Conservation (phyloP, 306 rosid species). For the Vicia faba region DNA sequence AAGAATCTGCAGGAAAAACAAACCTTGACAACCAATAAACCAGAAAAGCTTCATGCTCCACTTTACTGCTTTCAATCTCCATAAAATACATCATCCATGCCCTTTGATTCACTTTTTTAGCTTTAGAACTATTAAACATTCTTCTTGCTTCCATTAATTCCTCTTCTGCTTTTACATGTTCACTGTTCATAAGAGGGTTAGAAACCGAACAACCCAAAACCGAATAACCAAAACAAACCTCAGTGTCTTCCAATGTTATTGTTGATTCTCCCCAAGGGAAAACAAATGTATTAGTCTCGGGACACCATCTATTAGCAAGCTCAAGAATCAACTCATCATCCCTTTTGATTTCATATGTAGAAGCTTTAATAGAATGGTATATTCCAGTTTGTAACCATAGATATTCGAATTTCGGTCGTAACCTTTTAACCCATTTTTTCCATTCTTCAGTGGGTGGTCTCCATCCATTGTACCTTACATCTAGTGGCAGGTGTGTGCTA, state of each 20-base stretch:
- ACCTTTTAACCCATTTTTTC: constrained; percentile 37
- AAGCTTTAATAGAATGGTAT: constrained; percentile 32
- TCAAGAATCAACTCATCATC: constrained; percentile 39
- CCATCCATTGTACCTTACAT: constrained; percentile 42
- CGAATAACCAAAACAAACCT: constrained; percentile 47
- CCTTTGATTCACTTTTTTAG: constrained; percentile 25
- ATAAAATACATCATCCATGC: constrained; percentile 53
- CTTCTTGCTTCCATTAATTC: not conserved
- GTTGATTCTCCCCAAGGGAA: constrained; percentile 67
- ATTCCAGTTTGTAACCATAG: constrained; percentile 52
- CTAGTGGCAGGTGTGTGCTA: not conserved
- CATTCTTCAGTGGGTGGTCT: constrained; percentile 27
- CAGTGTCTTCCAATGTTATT: constrained; percentile 55
- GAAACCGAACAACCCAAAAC: constrained; percentile 41
- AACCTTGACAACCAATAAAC: constrained; percentile 36
- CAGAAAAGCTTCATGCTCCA: constrained; percentile 4
- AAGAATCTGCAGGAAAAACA: constrained; percentile 47
- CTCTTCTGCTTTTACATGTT: constrained; percentile 20
- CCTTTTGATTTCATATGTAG: constrained; percentile 16
- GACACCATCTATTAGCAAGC: constrained; percentile 46
- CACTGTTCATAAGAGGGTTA: constrained; percentile 23
- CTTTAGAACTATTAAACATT: constrained; percentile 4
- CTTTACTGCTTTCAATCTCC: not conserved
- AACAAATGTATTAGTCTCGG: constrained; percentile 49
- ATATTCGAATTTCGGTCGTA: constrained; percentile 28